Evolutionary conservation across 129 eudicot genomes (phyloP), one percentile per base, ranked within the genome.

Genomic region (Kitagawia praeruptora): DNA sequence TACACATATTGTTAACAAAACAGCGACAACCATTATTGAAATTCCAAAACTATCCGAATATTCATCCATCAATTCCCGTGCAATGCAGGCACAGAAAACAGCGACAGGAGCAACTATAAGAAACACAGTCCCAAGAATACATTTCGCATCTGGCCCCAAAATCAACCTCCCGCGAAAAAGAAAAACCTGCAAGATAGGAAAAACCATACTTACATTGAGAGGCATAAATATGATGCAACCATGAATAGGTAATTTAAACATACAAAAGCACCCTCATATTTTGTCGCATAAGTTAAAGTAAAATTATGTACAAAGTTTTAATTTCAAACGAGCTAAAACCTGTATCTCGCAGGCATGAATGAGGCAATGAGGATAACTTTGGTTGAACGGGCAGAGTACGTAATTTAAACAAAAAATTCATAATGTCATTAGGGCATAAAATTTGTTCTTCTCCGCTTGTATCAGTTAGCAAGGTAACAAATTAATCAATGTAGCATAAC

Each of bases 91-190:
- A 75, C 96, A 91, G 84, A 94, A 94, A 42, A 87, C 77, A 13
- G 77, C 84, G 45, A 84, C 92, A 3, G 98, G 98, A 66, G 89
- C 91, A 15, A 88, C 90, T 80, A 91, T 85, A 70, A 89, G 88
- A 81, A 81, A 87, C 40, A 90, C 56, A 34, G 96, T 84, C 38
- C 87, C 78, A 80, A 88, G 87, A 41, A 94, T 75, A 31, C 91
- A 89, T 85, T 86, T 81, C 66, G 79, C 93, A 87, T 94, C 98
- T 8, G 97, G 97, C 31, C 98, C 98, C 69, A 91, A 90, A 21
- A 91, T 84, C 19, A 89, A 79, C 74, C 98, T 87, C 73, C 98
- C 98, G 9, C 84, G 85, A 6, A 90, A 83, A 58, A 90, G 81
- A 88, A 94, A 94, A 84, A 61, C 83, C 98, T 94, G 93, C 85